A percentile compares a stretch with the other conserved stretches of the same genome.
Conservation (phyloP, 176 grass and related monocot genomes). For the Paspalum vaginatum region DNA sequence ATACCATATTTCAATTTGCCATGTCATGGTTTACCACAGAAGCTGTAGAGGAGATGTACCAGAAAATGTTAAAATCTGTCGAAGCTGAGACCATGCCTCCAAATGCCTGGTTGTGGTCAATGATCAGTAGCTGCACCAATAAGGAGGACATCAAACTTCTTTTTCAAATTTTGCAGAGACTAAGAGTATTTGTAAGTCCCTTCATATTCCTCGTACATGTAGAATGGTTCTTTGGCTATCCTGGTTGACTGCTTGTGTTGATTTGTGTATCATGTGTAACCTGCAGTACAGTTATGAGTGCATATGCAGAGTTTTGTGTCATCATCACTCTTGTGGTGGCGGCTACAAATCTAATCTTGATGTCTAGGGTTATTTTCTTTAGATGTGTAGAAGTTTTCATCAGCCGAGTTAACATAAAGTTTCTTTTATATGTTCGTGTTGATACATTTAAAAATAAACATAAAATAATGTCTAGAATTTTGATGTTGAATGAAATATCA, state of each 20-base stretch:
- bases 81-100: constrained; percentile 91
- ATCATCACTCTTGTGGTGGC: not conserved
- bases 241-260: not conserved
- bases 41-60: constrained; percentile 73
- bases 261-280: constrained; percentile 1
- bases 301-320: constrained; percentile 7
- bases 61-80: constrained; percentile 88
- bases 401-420: not conserved
- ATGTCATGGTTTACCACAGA: constrained; percentile 49
- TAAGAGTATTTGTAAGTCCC: constrained; percentile 86
- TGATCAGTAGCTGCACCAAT: constrained; percentile 77
- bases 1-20: constrained; percentile 26
- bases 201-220: not conserved
- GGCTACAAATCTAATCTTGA: not conserved
- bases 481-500: constrained; percentile 21
- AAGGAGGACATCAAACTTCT: constrained; percentile 89
- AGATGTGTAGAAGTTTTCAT: not conserved
- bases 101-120: constrained; percentile 92
- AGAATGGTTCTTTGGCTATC: not conserved
- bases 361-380: not conserved
- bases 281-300: not conserved
- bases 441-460: not conserved
- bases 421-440: constrained; percentile 8
- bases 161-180: constrained; percentile 80
- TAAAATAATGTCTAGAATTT: not conserved